Percentiles rank a stretch among this genome's conserved stretches.
Evolutionary conservation across 306 rosid species (phyloP).

Genomic region (Quercus rubra): DNA sequence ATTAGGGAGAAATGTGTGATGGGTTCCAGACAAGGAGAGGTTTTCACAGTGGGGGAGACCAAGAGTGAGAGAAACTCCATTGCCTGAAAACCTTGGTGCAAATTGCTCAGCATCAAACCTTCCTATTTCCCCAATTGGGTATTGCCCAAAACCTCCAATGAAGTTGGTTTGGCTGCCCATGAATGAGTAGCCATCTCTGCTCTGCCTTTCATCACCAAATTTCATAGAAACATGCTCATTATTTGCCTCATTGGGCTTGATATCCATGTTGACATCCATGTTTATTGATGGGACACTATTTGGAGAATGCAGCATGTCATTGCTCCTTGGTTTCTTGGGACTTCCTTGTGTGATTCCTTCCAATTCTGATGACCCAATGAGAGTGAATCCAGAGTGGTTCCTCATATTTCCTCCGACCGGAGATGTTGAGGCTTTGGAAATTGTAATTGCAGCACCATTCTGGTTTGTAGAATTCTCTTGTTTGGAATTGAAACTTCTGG

Average conservation of each 20-base stretch:
- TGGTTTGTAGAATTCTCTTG: constrained; percentile 41
- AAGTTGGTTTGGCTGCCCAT: constrained; percentile 75
- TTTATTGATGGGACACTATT: constrained; percentile 38
- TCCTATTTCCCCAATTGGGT: constrained; percentile 82
- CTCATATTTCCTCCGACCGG: constrained; percentile 44
- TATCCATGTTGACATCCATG: constrained; percentile 51
- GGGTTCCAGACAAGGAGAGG: constrained; percentile 59
- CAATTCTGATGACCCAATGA: constrained; percentile 78
- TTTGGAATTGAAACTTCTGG: constrained; percentile 49
- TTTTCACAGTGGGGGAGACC: constrained; percentile 91
- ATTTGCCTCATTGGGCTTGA: constrained; percentile 41
- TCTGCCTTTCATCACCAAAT: constrained; percentile 60
- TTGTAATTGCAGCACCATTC: constrained; percentile 33
- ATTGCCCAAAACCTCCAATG: constrained; percentile 76
- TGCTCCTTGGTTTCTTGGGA: constrained; percentile 69
- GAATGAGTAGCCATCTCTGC: constrained; percentile 77
- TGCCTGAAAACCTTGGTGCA: constrained; percentile 75
- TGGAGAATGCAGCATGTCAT: constrained; percentile 48
- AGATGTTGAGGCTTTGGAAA: constrained; percentile 48
- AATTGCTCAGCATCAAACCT: constrained; percentile 75
- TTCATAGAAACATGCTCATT: constrained; percentile 55
- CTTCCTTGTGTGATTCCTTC: constrained; percentile 88
- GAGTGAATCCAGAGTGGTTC: constrained; percentile 61
- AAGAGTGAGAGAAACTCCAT: constrained; percentile 86
- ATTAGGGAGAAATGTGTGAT: constrained; percentile 65